Conservation (phyloP, 345 rosid species). For the Tarenaya hassleriana region DNA sequence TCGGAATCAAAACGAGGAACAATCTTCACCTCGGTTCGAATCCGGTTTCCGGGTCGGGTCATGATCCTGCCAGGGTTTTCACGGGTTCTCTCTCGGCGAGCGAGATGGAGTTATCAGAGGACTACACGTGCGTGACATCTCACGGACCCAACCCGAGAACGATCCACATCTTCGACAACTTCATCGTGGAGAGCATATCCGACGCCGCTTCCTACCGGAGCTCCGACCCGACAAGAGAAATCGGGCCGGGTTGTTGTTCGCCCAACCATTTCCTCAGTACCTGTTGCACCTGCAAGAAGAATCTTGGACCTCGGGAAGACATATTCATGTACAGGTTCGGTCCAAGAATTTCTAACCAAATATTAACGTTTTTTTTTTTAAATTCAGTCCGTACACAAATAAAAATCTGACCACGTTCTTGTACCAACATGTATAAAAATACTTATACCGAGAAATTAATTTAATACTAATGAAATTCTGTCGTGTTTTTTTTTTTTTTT, state of each 20-base stretch:
- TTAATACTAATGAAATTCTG: too few species aligned
- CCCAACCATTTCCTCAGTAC: slow-evolving; percentile 66
- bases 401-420: too few species aligned
- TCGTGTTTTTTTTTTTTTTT: too few species aligned
- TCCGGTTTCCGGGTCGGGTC: slow-evolving; percentile 28
- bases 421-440: too few species aligned
- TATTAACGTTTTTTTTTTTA: too few species aligned
- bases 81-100: slow-evolving; percentile 44
- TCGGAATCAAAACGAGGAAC: slow-evolving; percentile 57
- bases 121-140: slow-evolving; percentile 83
- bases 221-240: slow-evolving; percentile 24
- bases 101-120: slow-evolving; percentile 86
- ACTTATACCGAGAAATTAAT: too few species aligned
- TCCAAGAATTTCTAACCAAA: too few species aligned
- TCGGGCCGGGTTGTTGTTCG: slow-evolving; percentile 30
- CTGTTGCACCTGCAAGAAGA: slow-evolving; percentile 73
- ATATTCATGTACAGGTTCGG: slow-evolving; percentile 89
- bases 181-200: slow-evolving; percentile 62
- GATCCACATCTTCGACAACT: slow-evolving; percentile 79
- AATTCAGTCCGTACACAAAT: too few species aligned
- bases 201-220: slow-evolving; percentile 39
- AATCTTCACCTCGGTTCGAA: slow-evolving; percentile 27
- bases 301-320: slow-evolving; percentile 71
- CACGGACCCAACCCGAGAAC: slow-evolving; percentile 85
- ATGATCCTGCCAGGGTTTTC: slow-evolving; percentile 34